Evolutionary conservation across 164 flowering plant genomes (phyloP).

Genomic region (Aristolochia fimbriata): DNA sequence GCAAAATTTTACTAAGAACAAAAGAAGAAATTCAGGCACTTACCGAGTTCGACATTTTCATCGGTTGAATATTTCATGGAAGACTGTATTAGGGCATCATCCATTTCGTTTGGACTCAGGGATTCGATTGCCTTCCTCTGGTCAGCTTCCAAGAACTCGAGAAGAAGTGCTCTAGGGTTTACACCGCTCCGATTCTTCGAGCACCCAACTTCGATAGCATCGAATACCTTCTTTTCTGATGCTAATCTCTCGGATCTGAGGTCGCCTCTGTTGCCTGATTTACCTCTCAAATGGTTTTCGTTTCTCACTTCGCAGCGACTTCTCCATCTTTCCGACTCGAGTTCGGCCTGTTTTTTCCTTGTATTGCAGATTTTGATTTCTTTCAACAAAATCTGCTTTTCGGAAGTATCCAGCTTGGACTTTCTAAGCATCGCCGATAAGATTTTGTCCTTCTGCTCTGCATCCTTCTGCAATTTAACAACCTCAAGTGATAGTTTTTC

Average conservation of each 20-base stretch:
- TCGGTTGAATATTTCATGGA: constrained; percentile 19
- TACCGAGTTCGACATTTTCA: constrained; percentile 33
- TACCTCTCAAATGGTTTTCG: constrained; percentile 40
- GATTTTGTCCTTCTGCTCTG: constrained; percentile 82
- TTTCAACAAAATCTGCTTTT: constrained; percentile 60
- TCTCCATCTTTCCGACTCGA: constrained; percentile 49
- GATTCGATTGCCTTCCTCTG: constrained; percentile 8
- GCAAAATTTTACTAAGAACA: too few relatives aligned
- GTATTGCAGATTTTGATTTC: constrained; percentile 64
- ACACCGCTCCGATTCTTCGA: constrained; percentile 16
- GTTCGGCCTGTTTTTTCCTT: constrained; percentile 61
- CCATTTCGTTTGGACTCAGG: constrained; percentile 2
- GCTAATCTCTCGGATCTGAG: constrained; percentile 21
- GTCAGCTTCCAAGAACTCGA: constrained; percentile 23
- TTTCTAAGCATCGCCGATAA: constrained; percentile 82
- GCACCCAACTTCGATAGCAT: constrained; percentile 13
- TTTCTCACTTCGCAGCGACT: constrained; percentile 34
- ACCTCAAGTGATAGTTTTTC: constrained; percentile 64
- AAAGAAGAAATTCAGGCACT: constrained; percentile 12
- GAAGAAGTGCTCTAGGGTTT: constrained; percentile 9
- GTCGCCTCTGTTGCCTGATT: constrained; percentile 26
- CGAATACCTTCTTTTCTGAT: constrained; percentile 19
- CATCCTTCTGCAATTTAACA: constrained; percentile 49
- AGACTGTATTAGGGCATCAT: constrained; percentile 1
- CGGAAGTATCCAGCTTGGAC: constrained; percentile 60